Evolutionary conservation across 495 filamentous ascomycete genomes (phyloP), one percentile per base, ranked within the genome.

Genomic region (Aspergillus indologenus): DNA sequence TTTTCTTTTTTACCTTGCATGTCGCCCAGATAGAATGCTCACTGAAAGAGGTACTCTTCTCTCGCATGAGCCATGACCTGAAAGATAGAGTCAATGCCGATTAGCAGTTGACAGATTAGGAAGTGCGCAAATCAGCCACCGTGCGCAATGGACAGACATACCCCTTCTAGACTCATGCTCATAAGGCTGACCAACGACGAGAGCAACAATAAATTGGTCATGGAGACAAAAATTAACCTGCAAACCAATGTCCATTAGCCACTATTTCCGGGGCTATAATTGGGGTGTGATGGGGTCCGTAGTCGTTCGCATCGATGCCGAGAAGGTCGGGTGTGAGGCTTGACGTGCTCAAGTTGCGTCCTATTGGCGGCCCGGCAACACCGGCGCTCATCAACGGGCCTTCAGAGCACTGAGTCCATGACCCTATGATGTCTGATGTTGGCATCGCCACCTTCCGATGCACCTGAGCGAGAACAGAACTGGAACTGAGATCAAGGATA

Each of bases 131-230:
- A 22, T 18, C 17, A 24, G 48, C 23, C 48, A 24, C 24, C 48
- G 23, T 12, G 31, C 34, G 11, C 18, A 14, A 8, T 8, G 17
- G 0, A 24, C 46, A n/a, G 54, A 77, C 87, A 77, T 69, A 97
- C 91, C 68, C 89, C 90, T 44, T 87, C 89, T 63, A 96, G 85
- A 67, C 86, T 91, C 78, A 95, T 92, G 63, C 89, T 93, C 61
- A 97, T 84, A 73, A 97, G 85, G 79, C 89, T 91, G 56, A 96
- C 94, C 57, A 96, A 78, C 17, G 90, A 93, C 43, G 92, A 94
- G 62, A 95, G 87, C n/a, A 97, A 79, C 15, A 96, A 80, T 56
- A 96, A 91, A 62, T 93, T 95, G 60, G 90, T 95, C 70, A 97
- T 80, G 31, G 82, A 88, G 29, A 96, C 83, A 67, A 96, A 96